These are phyloP conservation scores for Ananas comosus DNA, from an alignment of 176 grass and related monocot species.

Conservation along the genomic window DNA sequence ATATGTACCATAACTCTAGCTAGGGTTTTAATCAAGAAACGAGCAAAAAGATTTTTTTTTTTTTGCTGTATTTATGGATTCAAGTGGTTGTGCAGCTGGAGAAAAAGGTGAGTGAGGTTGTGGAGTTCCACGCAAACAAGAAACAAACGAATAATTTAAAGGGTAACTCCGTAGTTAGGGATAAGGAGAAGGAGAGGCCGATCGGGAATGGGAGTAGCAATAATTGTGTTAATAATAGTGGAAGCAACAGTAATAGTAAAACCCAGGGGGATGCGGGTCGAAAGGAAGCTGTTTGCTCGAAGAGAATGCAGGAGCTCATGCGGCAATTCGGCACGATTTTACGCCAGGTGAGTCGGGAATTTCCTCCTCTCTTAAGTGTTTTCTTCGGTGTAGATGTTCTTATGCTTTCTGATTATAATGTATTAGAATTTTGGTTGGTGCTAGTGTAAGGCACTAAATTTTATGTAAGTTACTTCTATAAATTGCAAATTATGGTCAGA, in stretches of 20 bases:
- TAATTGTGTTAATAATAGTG: constrained; percentile 20
- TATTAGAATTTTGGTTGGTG: too few species aligned
- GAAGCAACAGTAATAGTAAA: constrained; percentile 14
- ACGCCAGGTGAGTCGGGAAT: constrained; percentile 37
- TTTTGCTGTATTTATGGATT: constrained; percentile 2
- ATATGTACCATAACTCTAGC: too few species aligned
- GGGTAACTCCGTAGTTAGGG: constrained; percentile 13
- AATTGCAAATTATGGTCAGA: too few species aligned
- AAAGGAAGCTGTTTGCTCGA: constrained; percentile 33
- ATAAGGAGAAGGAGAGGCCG: constrained; percentile 11
- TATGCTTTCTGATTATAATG: neutral
- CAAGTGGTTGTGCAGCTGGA: constrained; percentile 44
- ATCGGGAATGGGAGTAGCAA: constrained; percentile 23
- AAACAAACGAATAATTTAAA: constrained; percentile 29
- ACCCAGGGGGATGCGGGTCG: constrained; percentile 5
- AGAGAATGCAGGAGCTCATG: constrained; percentile 57
- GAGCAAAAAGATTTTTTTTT: neutral
- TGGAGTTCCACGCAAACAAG: constrained; percentile 39
- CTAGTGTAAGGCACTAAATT: too few species aligned
- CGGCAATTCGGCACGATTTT: constrained; percentile 56
- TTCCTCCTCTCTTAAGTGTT: neutral
- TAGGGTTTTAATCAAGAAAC: neutral
- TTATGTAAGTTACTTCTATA: too few species aligned
- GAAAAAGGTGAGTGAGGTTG: constrained; percentile 48
- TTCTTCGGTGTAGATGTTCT: neutral